Evolutionary conservation across 345 rosid species (phyloP).

Genomic region (Crucihimalaya himalaica): DNA sequence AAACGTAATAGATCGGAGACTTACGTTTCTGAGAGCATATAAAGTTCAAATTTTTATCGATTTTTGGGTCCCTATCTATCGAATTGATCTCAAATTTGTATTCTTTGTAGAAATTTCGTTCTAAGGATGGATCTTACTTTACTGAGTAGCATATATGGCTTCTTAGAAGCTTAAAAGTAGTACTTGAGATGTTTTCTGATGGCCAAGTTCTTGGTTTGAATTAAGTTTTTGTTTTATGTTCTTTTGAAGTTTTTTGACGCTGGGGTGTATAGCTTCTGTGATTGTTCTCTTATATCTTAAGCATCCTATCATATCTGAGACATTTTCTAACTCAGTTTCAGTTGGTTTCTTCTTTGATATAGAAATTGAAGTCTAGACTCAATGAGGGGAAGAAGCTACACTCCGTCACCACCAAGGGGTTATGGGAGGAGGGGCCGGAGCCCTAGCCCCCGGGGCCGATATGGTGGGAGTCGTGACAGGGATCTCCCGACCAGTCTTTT

Average conservation of each 20-base stretch:
- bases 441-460: constrained; percentile 86
- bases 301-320: background rate
- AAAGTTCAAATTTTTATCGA: background rate
- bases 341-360: background rate
- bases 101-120: background rate
- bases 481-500: constrained; percentile 97
- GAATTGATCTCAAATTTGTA: constrained; percentile 9
- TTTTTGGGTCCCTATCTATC: background rate
- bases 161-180: too few species aligned
- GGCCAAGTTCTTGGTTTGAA: background rate
- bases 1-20: constrained; percentile 15
- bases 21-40: background rate
- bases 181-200: background rate
- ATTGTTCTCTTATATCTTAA: background rate
- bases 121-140: background rate
- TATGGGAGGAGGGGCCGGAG: constrained; percentile 79
- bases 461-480: constrained; percentile 65
- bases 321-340: background rate
- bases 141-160: background rate
- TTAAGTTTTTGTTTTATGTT: background rate
- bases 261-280: background rate
- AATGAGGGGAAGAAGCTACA: constrained; percentile 96
- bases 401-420: constrained; percentile 80
- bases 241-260: background rate
- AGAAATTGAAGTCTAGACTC: constrained; percentile 11